Evolutionary conservation across 192 early-diverging fungal genomes (phyloP), one percentile per base, ranked within the genome.

Genomic region (Podila horticola): DNA sequence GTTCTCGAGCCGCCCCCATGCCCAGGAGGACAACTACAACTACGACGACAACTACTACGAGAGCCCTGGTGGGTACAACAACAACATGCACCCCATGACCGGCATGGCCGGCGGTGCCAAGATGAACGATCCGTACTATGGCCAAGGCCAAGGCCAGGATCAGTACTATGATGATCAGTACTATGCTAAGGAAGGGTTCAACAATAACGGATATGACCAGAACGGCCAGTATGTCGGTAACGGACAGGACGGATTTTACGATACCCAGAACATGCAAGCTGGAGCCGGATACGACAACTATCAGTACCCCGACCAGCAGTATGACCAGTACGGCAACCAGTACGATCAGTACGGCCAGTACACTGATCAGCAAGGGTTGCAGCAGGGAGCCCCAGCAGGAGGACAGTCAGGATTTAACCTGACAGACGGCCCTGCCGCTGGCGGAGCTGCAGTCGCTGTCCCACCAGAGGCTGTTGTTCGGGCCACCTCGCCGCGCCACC

Each of bases 101-200:
- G 64, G n/a, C 5, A 58, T 11, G 29, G 36, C 20, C 17, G 52
- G 50, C 50, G 50, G 50, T 2, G 50, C 50, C 50, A 52, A 52
- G 50, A n/a, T n/a, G 50, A 17, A 52, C 19, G 50, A 52, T 19
- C 50, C 19, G n/a, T 52, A 52, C 50, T 52, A 52, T 19, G 8
- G 7, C 50, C 34, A 36, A 10, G 34, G 34, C 13, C 5, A 22
- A 24, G 74, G 59, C 20, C 75, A 77, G 64, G 75, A 77, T 41
- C 66, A 31, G 55, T 77, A 57, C 28, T 77, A 77, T 55, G 69
- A 71, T 24, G 75, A 79, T 5, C 75, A 79, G 30, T 79, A 79
- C 10, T 77, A 77, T n/a, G 6, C 10, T 19, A 52, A 52, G 20
- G 50, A 52, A 52, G n/a, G 19, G 5, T 52, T 20, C 50, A 52